Conservation (phyloP, 2,329 filamentous ascomycete genomes). For the Hirsutella minnesotensis region DNA sequence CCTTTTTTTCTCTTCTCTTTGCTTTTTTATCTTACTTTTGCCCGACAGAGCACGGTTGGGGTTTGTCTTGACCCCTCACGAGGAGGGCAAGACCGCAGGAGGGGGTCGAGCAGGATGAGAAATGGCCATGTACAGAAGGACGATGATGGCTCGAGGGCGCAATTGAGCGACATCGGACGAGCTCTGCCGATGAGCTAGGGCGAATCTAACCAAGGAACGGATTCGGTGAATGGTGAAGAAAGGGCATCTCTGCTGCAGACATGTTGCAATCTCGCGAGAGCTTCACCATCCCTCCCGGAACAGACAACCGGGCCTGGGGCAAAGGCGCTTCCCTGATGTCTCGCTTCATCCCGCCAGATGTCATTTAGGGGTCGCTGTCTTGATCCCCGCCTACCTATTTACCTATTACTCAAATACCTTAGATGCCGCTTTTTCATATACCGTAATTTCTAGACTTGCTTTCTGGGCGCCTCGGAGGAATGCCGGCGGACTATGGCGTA, state of each 20-base stretch:
- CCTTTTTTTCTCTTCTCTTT: constrained; percentile 9
- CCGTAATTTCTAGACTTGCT: constrained; percentile 9
- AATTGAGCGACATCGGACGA: not conserved
- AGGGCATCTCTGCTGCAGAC: constrained; percentile 4
- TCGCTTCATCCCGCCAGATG: constrained; percentile 1
- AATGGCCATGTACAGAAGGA: not conserved
- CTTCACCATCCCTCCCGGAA: not conserved
- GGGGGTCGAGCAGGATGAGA: not conserved
- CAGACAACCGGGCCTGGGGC: not conserved
- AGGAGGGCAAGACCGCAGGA: not conserved
- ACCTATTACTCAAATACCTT: not conserved
- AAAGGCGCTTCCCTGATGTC: constrained; percentile 1
- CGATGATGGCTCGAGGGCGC: not conserved
- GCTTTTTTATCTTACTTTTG: not conserved
- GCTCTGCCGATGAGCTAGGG: not conserved
- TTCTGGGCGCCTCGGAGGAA: too few relatives aligned
- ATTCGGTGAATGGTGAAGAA: not conserved
- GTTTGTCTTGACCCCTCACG: not conserved
- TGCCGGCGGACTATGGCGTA: too few relatives aligned
- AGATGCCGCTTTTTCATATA: constrained; percentile 7
- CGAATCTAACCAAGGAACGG: not conserved
- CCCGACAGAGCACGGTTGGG: constrained; percentile 4
- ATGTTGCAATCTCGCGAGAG: constrained; percentile 4
- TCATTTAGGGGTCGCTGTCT: constrained; percentile 2
- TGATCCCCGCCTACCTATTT: constrained; percentile 7